Percentiles rank a stretch among this genome's conserved stretches.
Evolutionary conservation across 169 alveolate species (phyloP).

Genomic region (Eimeria acervulina): DNA sequence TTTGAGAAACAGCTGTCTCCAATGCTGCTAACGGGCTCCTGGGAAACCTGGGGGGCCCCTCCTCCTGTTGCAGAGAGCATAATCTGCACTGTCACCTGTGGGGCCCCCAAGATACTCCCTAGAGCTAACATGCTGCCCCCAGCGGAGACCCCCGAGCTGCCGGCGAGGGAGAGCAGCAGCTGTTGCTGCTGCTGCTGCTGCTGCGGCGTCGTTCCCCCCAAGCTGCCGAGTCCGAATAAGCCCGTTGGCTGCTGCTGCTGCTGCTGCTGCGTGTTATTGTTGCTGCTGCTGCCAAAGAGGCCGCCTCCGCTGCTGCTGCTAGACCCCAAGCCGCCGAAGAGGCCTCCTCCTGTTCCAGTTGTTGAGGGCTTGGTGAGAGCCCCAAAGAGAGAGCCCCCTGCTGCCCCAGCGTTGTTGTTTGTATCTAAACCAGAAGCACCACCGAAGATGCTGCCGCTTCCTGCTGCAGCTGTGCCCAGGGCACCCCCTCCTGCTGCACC

Average conservation of each 20-base stretch:
- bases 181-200: constrained; percentile 72
- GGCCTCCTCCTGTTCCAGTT: constrained; percentile 19
- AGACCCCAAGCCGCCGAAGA: background rate
- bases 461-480: background rate
- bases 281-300: constrained; percentile 9
- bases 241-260: constrained; percentile 4
- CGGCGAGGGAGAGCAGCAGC: constrained; percentile 25
- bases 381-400: constrained; percentile 36
- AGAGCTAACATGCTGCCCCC: constrained; percentile 8
- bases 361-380: background rate
- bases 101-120: constrained; percentile 46
- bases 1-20: constrained; percentile 8
- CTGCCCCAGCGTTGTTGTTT: background rate
- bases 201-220: constrained; percentile 33
- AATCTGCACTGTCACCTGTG: constrained; percentile 32
- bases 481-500: constrained; percentile 56
- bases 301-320: background rate
- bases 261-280: background rate
- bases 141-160: background rate
- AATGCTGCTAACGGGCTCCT: constrained; percentile 1
- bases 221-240: constrained; percentile 13
- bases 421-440: background rate
- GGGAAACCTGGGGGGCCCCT: too few relatives aligned
- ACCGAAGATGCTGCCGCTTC: constrained; percentile 7
- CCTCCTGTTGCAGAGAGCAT: constrained; percentile 30